phyloP scores from a whole-genome alignment of 441 rosid genomes.

The Aleurites moluccanus region DNA sequence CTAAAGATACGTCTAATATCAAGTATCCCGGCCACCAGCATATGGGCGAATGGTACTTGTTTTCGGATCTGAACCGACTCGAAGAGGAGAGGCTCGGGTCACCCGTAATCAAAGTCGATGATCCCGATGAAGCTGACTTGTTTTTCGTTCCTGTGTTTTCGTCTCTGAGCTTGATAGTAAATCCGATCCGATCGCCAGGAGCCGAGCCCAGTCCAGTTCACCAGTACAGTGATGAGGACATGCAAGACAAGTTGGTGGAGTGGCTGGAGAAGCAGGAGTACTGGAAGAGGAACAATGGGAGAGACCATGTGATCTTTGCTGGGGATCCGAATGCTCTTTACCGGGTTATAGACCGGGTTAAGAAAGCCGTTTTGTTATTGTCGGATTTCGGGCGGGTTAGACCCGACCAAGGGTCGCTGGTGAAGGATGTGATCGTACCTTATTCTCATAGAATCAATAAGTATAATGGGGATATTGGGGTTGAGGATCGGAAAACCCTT shows the following conservation, averaged over 20 bases:
- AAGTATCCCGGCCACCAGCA: conserved; percentile 96
- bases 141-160: conserved; percentile 91
- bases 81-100: conserved; percentile 57
- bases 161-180: conserved; percentile 72
- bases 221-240: conserved; percentile 70
- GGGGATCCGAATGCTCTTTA: conserved; percentile 92
- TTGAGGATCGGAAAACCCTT: conserved; percentile 58
- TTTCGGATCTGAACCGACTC: conserved; percentile 59
- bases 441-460: conserved; percentile 78
- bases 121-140: conserved; percentile 82
- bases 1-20: conserved; percentile 42
- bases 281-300: conserved; percentile 72
- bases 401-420: conserved; percentile 81
- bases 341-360: conserved; percentile 59
- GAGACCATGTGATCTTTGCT: conserved; percentile 76
- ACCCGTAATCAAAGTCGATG: conserved; percentile 50
- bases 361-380: conserved; percentile 61
- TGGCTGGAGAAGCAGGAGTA: conserved; percentile 82
- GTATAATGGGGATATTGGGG: conserved; percentile 64
- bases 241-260: conserved; percentile 73
- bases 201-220: conserved; percentile 29
- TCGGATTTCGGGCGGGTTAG: conserved; percentile 83
- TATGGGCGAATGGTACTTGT: conserved; percentile 93
- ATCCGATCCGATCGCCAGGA: conserved; percentile 41
- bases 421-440: conserved; percentile 84